Percentiles rank a stretch among this genome's conserved stretches.
Conservation (phyloP, 495 filamentous ascomycete species). For the Saxophila tyrrhenica region DNA sequence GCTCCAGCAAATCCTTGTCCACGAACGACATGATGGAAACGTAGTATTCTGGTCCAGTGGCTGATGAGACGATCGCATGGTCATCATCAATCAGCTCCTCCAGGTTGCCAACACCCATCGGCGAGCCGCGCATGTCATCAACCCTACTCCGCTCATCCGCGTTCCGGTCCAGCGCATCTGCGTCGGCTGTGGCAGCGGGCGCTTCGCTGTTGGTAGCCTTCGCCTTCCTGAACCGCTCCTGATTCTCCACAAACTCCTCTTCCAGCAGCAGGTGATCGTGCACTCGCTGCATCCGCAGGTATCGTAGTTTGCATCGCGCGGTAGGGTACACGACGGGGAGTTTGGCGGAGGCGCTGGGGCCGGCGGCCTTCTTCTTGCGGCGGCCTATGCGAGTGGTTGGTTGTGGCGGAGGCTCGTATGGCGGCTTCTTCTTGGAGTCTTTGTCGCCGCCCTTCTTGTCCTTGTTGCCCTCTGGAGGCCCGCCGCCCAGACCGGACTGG, state of each 20-base stretch:
- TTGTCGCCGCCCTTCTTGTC: conserved; percentile 31
- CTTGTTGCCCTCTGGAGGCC: conserved; percentile 15
- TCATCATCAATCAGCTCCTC: conserved; percentile 99
- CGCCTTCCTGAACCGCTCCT: conserved; percentile 83
- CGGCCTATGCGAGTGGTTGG: conserved; percentile 96
- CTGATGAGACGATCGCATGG: conserved; percentile 95
- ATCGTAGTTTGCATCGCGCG: conserved; percentile 90
- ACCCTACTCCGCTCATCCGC: conserved; percentile 93
- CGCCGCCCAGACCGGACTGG: conserved; percentile 19
- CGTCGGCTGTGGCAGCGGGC: conserved; percentile 43
- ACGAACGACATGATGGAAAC: conserved; percentile 99
- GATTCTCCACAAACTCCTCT: conserved; percentile 98
- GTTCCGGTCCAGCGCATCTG: conserved; percentile 63
- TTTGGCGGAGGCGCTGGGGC: conserved; percentile 87
- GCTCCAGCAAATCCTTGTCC: conserved; percentile 96
- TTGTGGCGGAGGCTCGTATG: conserved; percentile 95
- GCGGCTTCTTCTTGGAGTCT: conserved; percentile 83
- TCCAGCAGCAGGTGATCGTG: conserved; percentile 95
- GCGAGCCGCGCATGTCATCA: conserved; percentile 96
- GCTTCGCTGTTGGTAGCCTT: conserved; percentile 62
- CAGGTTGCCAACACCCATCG: conserved; percentile 95
- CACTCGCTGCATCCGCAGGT: conserved; percentile 95
- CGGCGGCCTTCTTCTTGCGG: conserved; percentile 89
- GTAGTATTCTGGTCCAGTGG: conserved; percentile 97
- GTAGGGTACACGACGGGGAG: conserved; percentile 88